These are phyloP conservation scores for Paracamarosporium sp. DNA, from an alignment of 2,329 filamentous ascomycete genomes.

Conservation along the genomic window DNA sequence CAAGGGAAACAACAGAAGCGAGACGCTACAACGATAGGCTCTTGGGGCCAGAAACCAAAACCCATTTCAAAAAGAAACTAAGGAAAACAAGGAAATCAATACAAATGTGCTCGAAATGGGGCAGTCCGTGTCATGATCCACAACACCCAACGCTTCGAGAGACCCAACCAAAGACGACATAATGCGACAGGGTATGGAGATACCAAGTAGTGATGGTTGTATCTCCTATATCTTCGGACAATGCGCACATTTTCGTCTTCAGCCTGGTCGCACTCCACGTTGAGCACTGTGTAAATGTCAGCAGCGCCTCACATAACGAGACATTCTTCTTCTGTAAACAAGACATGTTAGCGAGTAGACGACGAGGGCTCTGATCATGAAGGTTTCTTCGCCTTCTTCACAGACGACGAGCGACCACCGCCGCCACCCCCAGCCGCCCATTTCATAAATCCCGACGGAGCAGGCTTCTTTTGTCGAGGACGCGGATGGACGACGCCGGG, in stretches of 20 bases:
- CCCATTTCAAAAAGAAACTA: constrained; percentile 18
- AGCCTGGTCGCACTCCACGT: constrained; percentile 10
- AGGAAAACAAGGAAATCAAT: not conserved
- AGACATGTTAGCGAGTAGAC: constrained; percentile 4
- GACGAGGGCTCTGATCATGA: not conserved
- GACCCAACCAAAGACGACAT: not conserved
- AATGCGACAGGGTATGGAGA: not conserved
- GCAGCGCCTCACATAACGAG: constrained; percentile 13
- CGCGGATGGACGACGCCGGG: not conserved
- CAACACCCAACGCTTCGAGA: constrained; percentile 1
- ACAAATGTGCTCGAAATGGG: not conserved
- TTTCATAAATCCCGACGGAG: constrained; percentile 12
- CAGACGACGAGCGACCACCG: constrained; percentile 9
- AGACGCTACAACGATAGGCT: constrained; percentile 29
- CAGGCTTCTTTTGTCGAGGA: not conserved
- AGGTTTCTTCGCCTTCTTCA: constrained; percentile 11
- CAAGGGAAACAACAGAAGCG: constrained; percentile 5
- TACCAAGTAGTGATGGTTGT: not conserved
- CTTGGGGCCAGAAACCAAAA: constrained; percentile 31
- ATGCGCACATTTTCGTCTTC: constrained; percentile 13
- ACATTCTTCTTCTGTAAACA: constrained; percentile 9
- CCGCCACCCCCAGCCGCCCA: constrained; percentile 15
- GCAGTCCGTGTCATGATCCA: not conserved
- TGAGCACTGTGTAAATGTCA: constrained; percentile 15
- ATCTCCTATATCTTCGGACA: constrained; percentile 11